Conservation (phyloP, 371 early-diverging fungal species). For the Rhizomucor miehei region DNA sequence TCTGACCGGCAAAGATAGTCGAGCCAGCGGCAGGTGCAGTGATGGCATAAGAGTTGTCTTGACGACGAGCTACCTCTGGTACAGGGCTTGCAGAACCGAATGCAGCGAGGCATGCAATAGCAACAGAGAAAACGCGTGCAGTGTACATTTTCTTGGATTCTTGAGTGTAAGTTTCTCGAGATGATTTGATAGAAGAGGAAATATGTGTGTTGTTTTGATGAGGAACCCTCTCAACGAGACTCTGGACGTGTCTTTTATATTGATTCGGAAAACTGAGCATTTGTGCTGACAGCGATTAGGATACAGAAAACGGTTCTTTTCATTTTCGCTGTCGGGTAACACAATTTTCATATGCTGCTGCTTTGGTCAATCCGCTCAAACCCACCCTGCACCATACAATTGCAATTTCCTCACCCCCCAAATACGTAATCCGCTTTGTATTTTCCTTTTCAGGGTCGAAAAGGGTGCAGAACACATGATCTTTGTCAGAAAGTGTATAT, state of each 20-base stretch:
- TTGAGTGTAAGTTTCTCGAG: too few relatives aligned
- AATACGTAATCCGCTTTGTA: background rate
- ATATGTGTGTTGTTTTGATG: background rate
- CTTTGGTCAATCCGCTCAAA: background rate
- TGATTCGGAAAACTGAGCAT: too few relatives aligned
- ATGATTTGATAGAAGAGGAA: too few relatives aligned
- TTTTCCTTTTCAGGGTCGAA: background rate
- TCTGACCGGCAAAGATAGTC: background rate
- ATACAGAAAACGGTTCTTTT: too few relatives aligned
- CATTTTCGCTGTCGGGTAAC: slow-evolving; percentile 1
- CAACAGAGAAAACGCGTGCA: slow-evolving; percentile 1
- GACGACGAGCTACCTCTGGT: background rate
- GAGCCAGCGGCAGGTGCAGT: slow-evolving; percentile 1
- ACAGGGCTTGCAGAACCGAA: background rate
- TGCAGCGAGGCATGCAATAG: background rate
- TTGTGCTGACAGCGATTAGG: too few relatives aligned
- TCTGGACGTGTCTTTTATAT: too few relatives aligned
- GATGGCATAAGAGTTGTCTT: background rate
- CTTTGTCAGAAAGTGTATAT: background rate
- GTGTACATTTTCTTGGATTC: background rate
- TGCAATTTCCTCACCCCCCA: background rate
- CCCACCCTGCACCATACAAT: background rate
- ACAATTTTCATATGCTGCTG: slow-evolving; percentile 8
- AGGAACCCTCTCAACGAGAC: background rate
- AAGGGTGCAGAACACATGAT: background rate